Percentiles rank a stretch among this genome's conserved stretches.
Conservation (phyloP, 805 yeast species). For the Sungouiozyma intestinalis region DNA sequence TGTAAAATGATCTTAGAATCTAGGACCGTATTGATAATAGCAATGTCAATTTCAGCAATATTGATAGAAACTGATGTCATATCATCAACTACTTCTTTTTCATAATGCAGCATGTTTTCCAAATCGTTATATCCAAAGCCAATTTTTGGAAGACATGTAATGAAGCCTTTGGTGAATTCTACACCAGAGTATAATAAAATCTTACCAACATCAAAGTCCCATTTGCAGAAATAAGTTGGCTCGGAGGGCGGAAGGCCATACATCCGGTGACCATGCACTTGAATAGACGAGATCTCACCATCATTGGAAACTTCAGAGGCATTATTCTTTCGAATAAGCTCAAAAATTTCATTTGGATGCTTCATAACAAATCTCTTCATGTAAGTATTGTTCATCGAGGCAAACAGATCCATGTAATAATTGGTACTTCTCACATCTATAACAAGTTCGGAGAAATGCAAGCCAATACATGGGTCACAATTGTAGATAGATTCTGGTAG, state of each 20-base stretch:
- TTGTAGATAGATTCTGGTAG: slow-evolving; percentile 68
- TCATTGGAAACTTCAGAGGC: slow-evolving; percentile 7
- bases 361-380: slow-evolving; percentile 11
- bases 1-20: slow-evolving; percentile 18
- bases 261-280: slow-evolving; percentile 80
- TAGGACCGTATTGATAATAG: slow-evolving; percentile 29
- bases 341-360: slow-evolving; percentile 14
- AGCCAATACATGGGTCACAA: slow-evolving; percentile 46
- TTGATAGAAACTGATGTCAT: slow-evolving; percentile 53
- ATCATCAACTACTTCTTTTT: slow-evolving; percentile 51
- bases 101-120: slow-evolving; percentile 62
- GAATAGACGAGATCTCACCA: slow-evolving; percentile 35
- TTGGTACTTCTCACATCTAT: slow-evolving; percentile 80
- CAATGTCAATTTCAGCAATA: slow-evolving; percentile 38
- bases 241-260: slow-evolving; percentile 86
- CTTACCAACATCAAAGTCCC: slow-evolving; percentile 71
- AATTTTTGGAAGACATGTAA: slow-evolving; percentile 36
- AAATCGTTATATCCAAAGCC: slow-evolving; percentile 57
- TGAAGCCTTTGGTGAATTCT: slow-evolving; percentile 35
- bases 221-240: slow-evolving; percentile 79
- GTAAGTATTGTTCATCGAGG: slow-evolving; percentile 31
- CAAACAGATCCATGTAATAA: slow-evolving; percentile 88
- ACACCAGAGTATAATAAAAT: slow-evolving; percentile 44
- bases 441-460: slow-evolving; percentile 55
- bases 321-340: slow-evolving; percentile 24